Base-by-base conservation (phyloP, 768 basidiomycete genomes). In the Porphyrellus cyaneotinctus region DNA sequence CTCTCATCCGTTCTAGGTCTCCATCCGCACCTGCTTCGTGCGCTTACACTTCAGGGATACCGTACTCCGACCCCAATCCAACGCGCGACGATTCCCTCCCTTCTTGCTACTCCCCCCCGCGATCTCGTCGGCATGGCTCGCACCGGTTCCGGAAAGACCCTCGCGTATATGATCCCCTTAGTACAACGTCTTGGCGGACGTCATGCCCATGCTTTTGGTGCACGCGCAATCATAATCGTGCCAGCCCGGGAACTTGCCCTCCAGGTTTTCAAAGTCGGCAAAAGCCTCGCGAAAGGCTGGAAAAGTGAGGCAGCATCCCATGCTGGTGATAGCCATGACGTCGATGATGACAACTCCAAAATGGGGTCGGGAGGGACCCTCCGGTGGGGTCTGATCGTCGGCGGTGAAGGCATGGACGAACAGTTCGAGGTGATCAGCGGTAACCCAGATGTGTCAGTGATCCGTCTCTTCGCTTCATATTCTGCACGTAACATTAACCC, bases 101-200 rank as follows among this genome's bases (percentile, higher is more conserved):
- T 97, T 37, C 81, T 98, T 35, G 70, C 86, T 13, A 83, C 80
- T 37, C 93, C 95, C 36, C 92, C 94, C 10, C 78, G 89, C 47
- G 95, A 97, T 71, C 83, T 99, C 14, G 92, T 98, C 14, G 95
- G 92, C 37, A 99, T 98, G 97, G 95, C 97, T 33, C 82, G 97
- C 33, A 99, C 97, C 5, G 97, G 97, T 37, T 97, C 94, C 2
- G 97, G 97, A 54, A 98, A 98, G 74, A 95, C 95, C 11, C 81
- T 99, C 32, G 95, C 95, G 18, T 99, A 95, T 67, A 83, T 98
- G 78, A 75, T 98, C 23, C 97, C 97, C 45, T 79, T 99, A 15
- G 76, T 97, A 0, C 89, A 95, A 52, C 80, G 91, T 42, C 80
- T 99, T 9, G 83, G 87, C 7, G 90, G 91, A 10, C 75, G 84